phyloP scores from a whole-genome alignment of 495 filamentous ascomycete species.

The Penicillium egyptiacum region DNA sequence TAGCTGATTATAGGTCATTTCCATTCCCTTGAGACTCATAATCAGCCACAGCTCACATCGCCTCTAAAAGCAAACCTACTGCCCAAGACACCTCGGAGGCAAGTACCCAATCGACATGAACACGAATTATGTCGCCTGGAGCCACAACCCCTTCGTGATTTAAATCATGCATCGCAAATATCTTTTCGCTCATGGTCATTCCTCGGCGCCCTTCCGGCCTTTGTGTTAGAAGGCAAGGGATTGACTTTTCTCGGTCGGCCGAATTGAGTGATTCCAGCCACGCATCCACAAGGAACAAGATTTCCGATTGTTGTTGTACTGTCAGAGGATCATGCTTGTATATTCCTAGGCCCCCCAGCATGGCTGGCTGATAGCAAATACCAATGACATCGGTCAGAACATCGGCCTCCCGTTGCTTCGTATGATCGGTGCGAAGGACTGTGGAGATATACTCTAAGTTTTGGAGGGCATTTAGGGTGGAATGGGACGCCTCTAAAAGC shows the following conservation, averaged over 20 bases:
- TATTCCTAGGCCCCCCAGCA: conserved; percentile 25
- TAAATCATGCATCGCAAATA: conserved; percentile 43
- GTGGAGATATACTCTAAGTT: not conserved
- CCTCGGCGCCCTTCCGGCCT: conserved; percentile 30
- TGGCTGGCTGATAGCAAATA: conserved; percentile 17
- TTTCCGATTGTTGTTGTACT: conserved; percentile 19
- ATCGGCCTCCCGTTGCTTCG: conserved; percentile 10
- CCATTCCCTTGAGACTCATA: conserved; percentile 33
- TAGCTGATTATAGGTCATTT: conserved; percentile 34
- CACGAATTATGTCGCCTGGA: conserved; percentile 40
- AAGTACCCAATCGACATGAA: conserved; percentile 46
- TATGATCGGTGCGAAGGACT: not conserved
- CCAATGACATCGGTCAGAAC: conserved; percentile 16
- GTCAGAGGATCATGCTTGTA: not conserved
- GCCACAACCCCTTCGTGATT: conserved; percentile 31
- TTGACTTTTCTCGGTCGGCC: conserved; percentile 24
- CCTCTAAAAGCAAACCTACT: conserved; percentile 13
- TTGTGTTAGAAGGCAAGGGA: conserved; percentile 8
- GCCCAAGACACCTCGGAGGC: conserved; percentile 43
- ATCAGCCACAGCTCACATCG: not conserved
- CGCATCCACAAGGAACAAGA: conserved; percentile 29
- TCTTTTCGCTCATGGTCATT: conserved; percentile 46
- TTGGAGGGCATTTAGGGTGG: not conserved
- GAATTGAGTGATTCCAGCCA: conserved; percentile 44
- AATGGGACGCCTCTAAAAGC: not conserved